Conservation (phyloP, 768 basidiomycete species). For the Harrya chromipes region DNA sequence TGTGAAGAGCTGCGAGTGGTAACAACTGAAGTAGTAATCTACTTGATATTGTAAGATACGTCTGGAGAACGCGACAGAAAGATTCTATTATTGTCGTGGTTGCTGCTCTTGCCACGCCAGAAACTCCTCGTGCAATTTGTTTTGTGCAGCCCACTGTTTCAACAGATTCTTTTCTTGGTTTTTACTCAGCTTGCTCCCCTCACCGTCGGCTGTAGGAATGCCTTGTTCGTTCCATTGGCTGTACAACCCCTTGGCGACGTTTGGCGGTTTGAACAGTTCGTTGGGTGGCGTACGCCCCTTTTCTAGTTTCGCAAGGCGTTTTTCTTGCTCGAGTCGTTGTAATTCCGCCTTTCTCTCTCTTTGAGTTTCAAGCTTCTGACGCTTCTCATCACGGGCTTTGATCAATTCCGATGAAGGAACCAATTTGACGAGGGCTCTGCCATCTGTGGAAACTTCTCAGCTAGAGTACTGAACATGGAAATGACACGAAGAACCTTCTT, state of each 20-base stretch:
- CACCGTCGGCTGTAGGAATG: slow-evolving; percentile 77
- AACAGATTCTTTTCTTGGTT: slow-evolving; percentile 68
- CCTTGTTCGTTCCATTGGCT: slow-evolving; percentile 83
- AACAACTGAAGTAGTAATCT: slow-evolving; percentile 20
- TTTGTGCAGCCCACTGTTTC: slow-evolving; percentile 73
- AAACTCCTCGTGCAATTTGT: slow-evolving; percentile 79
- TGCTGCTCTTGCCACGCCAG: slow-evolving; percentile 45
- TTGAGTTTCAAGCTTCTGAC: slow-evolving; percentile 69
- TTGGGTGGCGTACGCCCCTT: slow-evolving; percentile 72
- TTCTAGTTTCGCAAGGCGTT: slow-evolving; percentile 76
- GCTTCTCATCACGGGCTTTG: slow-evolving; percentile 85
- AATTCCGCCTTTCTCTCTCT: slow-evolving; percentile 73
- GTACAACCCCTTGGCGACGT: slow-evolving; percentile 70
- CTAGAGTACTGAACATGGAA: background rate
- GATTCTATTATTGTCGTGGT: slow-evolving; percentile 3
- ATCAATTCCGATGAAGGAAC: slow-evolving; percentile 80
- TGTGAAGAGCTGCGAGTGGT: slow-evolving; percentile 67
- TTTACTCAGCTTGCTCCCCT: slow-evolving; percentile 85
- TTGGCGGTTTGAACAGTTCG: slow-evolving; percentile 83
- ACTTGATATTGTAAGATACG: background rate
- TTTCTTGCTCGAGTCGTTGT: slow-evolving; percentile 61
- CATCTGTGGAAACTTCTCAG: slow-evolving; percentile 50
- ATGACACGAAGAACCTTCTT: slow-evolving; percentile 61
- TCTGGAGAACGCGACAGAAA: background rate
- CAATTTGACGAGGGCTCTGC: slow-evolving; percentile 92